phyloP scores from a whole-genome alignment of 2,329 filamentous ascomycete species.

The Achaetomium macrosporum region DNA sequence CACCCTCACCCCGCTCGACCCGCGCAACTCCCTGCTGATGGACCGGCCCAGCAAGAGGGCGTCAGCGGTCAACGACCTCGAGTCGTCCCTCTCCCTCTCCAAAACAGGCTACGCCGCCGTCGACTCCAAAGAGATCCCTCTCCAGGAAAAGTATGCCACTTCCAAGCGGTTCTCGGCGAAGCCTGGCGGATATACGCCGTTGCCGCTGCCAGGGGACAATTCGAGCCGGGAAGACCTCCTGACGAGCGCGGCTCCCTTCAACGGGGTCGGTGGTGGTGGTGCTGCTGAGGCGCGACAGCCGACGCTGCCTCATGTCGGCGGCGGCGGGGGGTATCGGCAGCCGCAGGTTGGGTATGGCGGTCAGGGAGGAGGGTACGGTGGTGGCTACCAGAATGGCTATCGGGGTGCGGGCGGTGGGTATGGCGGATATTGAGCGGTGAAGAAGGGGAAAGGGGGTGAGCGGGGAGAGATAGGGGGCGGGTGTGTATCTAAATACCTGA shows the following conservation, averaged over 20 bases:
- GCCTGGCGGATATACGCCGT: not conserved
- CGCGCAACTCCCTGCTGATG: constrained; percentile 79
- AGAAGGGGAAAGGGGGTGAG: too few species aligned
- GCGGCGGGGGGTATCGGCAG: not conserved
- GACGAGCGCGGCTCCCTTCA: constrained; percentile 36
- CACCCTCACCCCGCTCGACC: constrained; percentile 78
- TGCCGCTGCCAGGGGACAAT: constrained; percentile 15
- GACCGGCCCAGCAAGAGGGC: constrained; percentile 40
- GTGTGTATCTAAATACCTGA: too few species aligned
- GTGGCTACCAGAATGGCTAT: not conserved
- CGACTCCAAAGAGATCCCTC: constrained; percentile 19
- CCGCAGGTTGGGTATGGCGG: not conserved
- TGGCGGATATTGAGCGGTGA: too few species aligned
- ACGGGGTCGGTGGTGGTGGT: constrained; percentile 25
- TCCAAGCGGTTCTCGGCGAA: not conserved
- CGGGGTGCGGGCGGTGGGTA: not conserved
- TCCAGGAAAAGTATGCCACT: not conserved
- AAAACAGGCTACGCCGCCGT: constrained; percentile 30
- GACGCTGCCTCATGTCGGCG: constrained; percentile 28
- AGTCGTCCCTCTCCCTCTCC: constrained; percentile 40
- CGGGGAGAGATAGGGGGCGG: too few species aligned
- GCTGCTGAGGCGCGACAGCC: constrained; percentile 30
- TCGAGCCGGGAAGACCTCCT: constrained; percentile 37
- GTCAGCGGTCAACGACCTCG: constrained; percentile 23
- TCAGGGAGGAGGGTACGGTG: not conserved